Evolutionary conservation across 148 eudicot species (phyloP).

Genomic region (Limonium bicolor): DNA sequence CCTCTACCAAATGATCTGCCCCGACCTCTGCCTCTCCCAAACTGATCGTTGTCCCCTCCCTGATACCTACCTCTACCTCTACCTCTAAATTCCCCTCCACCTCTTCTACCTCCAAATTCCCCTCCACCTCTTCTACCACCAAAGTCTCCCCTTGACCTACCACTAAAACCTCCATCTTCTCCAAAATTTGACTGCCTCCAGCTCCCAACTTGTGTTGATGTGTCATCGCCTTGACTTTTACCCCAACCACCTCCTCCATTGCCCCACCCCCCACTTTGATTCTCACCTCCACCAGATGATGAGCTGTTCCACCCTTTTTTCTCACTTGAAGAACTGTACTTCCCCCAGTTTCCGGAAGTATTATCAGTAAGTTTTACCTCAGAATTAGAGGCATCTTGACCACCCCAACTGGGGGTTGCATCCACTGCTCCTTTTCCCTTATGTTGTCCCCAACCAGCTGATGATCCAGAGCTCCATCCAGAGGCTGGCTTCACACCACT

Average conservation of each 20-base stretch:
- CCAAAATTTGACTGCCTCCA: slow-evolving; percentile 12
- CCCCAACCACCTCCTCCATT: slow-evolving; percentile 8
- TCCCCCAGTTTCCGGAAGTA: slow-evolving; percentile 8
- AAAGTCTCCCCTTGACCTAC: slow-evolving; percentile 21
- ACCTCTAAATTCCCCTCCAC: too few relatives aligned
- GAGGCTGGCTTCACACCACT: background rate
- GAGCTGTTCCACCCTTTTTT: slow-evolving; percentile 23
- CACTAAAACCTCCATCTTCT: slow-evolving; percentile 14
- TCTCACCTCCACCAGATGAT: slow-evolving; percentile 11
- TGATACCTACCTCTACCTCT: slow-evolving; percentile 18
- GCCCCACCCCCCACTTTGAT: slow-evolving; percentile 18
- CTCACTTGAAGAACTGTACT: slow-evolving; percentile 10
- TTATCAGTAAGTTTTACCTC: background rate
- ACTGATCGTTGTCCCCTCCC: slow-evolving; percentile 9
- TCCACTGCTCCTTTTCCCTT: background rate
- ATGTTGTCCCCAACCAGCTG: slow-evolving; percentile 7
- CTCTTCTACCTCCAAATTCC: too few relatives aligned
- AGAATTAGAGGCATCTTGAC: background rate
- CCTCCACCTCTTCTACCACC: slow-evolving; percentile 36
- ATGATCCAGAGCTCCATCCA: background rate
- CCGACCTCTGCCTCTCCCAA: slow-evolving; percentile 17
- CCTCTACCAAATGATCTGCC: slow-evolving; percentile 24
- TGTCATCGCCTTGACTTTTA: slow-evolving; percentile 4
- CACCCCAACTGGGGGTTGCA: background rate
- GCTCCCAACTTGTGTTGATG: slow-evolving; percentile 5